Base-by-base conservation (phyloP, 2,329 filamentous ascomycete species). In the Trichophyton mentagrophytes region DNA sequence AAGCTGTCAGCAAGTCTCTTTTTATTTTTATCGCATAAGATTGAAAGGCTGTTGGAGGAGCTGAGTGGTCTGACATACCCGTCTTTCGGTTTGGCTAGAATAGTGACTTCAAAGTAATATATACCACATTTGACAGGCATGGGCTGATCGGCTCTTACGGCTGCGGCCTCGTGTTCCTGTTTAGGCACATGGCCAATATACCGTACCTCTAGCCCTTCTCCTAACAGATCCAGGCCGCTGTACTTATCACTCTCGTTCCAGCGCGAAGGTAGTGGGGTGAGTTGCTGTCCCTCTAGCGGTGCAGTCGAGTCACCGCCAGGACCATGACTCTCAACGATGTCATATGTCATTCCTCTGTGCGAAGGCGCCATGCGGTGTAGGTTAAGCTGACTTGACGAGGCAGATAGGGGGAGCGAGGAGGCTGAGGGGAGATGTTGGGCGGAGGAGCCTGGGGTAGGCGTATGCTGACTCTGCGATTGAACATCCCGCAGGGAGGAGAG, bases 71-170 rank as follows among this genome's bases (percentile, higher is more conserved):
- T 51, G 36, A 67, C 80, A 65, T 77, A 85, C 83, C 83, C 83
- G 67, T 88, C 86, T 69, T 86, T 85, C 58, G 82, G 82, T 68
- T 85, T 84, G 6, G 83, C 82, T 58, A 85, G 71, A 56, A 89
- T 81, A 7, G 82, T 82, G 38, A 85, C 79, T 68, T 99, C 93
- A 69, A 85, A 99, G 72, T 99, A 99, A 73, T 96, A 99, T 62
- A 99, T 86, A 1, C 93, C 93, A 66, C 89, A 93, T 69, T 95
- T 87, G 40, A 85, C 80, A 3, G 93, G 90, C 84, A 97, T 96
- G 57, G 85, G 83, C 71, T 90, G 80, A 72, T 99, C 88, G 30
- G 91, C 84, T 61, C 93, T 85, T 61, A 96, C 85, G 11, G 89
- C 84, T 40, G 85, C 90, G 17, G 90, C 89, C 71, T 97, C 93